Evolutionary conservation across 495 filamentous ascomycete genomes (phyloP).

Genomic region (Penicillium silybi): DNA sequence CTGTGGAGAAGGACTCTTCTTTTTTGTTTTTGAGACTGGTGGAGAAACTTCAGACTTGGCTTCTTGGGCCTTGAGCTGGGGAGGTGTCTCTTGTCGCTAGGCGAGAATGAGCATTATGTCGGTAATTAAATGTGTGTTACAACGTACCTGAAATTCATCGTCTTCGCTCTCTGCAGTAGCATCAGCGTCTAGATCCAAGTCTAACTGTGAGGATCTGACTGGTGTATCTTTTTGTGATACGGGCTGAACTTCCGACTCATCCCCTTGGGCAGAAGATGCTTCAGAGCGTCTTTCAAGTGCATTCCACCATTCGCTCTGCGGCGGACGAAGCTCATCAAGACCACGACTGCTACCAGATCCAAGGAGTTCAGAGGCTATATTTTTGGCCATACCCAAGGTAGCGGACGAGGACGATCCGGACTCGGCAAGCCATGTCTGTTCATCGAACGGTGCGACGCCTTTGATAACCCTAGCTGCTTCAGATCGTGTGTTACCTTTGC

Average conservation of each 20-base stretch:
- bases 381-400: conserved; percentile 18
- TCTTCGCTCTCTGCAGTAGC: conserved; percentile 22
- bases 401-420: conserved; percentile 12
- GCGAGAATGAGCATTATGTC: conserved; percentile 2
- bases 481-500: conserved; percentile 30
- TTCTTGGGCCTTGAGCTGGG: conserved; percentile 20
- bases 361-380: conserved; percentile 25
- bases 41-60: not conserved
- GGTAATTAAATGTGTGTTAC: not conserved
- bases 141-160: conserved; percentile 39
- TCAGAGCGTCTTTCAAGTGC: conserved; percentile 14
- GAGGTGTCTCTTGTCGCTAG: conserved; percentile 39
- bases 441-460: conserved; percentile 45
- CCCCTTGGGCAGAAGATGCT: not conserved
- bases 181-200: conserved; percentile 15
- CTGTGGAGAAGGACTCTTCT: conserved; percentile 3
- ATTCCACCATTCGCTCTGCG: conserved; percentile 40
- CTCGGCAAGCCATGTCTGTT: conserved; percentile 37
- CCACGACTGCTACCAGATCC: not conserved
- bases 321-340: conserved; percentile 11
- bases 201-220: not conserved
- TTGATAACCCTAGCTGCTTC: conserved; percentile 41
- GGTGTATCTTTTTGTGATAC: not conserved
- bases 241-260: not conserved
- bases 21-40: not conserved